Evolutionary conservation across 345 rosid species (phyloP).

Genomic region (Dimocarpus longan): DNA sequence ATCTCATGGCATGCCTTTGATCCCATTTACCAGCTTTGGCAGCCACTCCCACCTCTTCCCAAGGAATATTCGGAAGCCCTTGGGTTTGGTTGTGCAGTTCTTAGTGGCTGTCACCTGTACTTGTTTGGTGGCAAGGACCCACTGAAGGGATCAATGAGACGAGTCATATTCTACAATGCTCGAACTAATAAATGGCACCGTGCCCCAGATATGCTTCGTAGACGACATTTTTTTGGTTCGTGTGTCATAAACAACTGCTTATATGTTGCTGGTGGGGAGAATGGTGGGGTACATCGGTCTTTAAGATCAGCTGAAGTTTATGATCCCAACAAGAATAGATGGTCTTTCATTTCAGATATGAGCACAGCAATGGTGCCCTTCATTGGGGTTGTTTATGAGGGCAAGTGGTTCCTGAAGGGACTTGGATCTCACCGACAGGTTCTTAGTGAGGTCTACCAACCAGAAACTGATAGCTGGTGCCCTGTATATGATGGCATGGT

Average conservation of each 20-base stretch:
- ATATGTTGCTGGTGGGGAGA: slow-evolving; percentile 81
- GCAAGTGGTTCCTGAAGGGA: slow-evolving; percentile 78
- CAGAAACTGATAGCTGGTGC: slow-evolving; percentile 59
- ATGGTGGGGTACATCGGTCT: slow-evolving; percentile 64
- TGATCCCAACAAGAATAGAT: slow-evolving; percentile 79
- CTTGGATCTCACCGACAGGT: slow-evolving; percentile 68
- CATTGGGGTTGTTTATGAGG: slow-evolving; percentile 68
- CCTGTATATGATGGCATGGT: slow-evolving; percentile 75
- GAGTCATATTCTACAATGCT: slow-evolving; percentile 70
- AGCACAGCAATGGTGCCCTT: slow-evolving; percentile 78
- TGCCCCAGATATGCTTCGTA: slow-evolving; percentile 78
- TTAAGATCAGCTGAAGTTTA: slow-evolving; percentile 74
- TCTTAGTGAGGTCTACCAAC: slow-evolving; percentile 66
- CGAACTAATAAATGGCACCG: slow-evolving; percentile 83
- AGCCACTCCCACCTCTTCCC: slow-evolving; percentile 73
- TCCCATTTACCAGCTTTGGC: slow-evolving; percentile 77
- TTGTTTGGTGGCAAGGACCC: slow-evolving; percentile 83
- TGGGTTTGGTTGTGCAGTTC: slow-evolving; percentile 80
- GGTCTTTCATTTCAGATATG: slow-evolving; percentile 74
- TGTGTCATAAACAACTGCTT: slow-evolving; percentile 81
- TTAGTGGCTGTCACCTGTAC: slow-evolving; percentile 79
- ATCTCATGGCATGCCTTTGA: slow-evolving; percentile 86
- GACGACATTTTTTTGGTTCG: slow-evolving; percentile 74
- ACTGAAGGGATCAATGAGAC: slow-evolving; percentile 70
- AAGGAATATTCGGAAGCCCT: slow-evolving; percentile 75